phyloP scores from a whole-genome alignment of 2,329 filamentous ascomycete species.

The Aaosphaeria pasadenensis region DNA sequence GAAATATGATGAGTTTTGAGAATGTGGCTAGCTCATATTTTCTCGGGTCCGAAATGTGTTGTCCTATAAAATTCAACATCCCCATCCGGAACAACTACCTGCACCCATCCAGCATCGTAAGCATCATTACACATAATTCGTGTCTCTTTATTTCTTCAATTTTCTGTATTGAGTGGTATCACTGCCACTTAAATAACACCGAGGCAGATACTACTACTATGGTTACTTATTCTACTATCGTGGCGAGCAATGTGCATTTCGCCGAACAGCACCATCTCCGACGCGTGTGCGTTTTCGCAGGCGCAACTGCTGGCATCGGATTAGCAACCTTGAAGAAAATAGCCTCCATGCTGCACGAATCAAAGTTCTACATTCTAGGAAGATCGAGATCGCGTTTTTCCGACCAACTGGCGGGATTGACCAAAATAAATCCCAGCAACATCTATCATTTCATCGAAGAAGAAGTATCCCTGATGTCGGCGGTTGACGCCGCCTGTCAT shows the following conservation, averaged over 20 bases:
- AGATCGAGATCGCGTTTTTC: conserved; percentile 3
- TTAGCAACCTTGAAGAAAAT: conserved; percentile 18
- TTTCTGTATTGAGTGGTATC: no score
- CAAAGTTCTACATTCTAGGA: conserved; percentile 10
- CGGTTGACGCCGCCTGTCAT: conserved; percentile 6
- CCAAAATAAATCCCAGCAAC: conserved; percentile 3
- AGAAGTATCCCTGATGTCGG: conserved; percentile 13
- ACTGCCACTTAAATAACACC: no score
- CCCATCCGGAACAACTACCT: no score
- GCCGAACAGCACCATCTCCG: conserved; percentile 5
- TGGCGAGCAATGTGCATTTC: conserved; percentile 7
- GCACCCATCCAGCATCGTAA: no score
- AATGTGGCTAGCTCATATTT: no score
- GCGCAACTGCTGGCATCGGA: conserved; percentile 19
- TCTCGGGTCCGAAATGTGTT: no score
- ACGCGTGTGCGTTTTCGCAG: conserved; percentile 10
- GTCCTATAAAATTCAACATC: no score
- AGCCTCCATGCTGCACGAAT: conserved; percentile 9
- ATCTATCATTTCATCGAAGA: conserved; percentile 24
- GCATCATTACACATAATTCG: no score
- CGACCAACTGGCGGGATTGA: conserved; percentile 2
- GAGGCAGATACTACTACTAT: neutral
- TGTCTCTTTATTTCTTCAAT: no score
- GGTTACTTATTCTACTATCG: conserved; percentile 3
- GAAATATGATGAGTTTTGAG: no score